Percentiles rank a stretch among this genome's conserved stretches.
Evolutionary conservation across 2,329 filamentous ascomycete species (phyloP).

Genomic region (Calonectria pteridis): DNA sequence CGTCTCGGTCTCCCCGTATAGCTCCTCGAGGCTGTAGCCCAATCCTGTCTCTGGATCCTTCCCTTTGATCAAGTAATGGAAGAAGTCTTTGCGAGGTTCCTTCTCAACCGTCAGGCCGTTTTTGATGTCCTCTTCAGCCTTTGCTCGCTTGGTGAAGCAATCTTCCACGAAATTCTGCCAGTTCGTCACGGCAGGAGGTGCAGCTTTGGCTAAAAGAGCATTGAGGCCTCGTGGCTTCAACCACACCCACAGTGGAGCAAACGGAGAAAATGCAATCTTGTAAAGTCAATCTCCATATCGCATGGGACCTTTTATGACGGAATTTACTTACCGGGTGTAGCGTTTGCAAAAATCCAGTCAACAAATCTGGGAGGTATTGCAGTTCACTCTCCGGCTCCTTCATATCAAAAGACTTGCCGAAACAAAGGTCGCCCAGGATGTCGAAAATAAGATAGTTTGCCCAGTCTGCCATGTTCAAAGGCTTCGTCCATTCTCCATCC

Average conservation of each 20-base stretch:
- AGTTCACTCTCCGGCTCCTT: constrained; percentile 32
- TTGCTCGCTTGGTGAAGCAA: constrained; percentile 33
- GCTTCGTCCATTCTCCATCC: constrained; percentile 6
- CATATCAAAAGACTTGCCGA: constrained; percentile 38
- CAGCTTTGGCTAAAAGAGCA: constrained; percentile 28
- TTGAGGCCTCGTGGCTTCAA: constrained; percentile 42
- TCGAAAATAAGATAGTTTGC: constrained; percentile 37
- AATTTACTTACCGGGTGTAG: constrained; percentile 27
- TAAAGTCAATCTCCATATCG: not conserved
- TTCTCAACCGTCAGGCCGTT: not conserved
- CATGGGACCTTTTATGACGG: not conserved
- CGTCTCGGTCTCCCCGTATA: constrained; percentile 42
- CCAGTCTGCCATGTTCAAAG: constrained; percentile 37
- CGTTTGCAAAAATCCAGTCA: constrained; percentile 28
- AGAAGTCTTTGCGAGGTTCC: constrained; percentile 40
- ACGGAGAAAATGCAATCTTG: constrained; percentile 39
- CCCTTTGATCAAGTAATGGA: constrained; percentile 37
- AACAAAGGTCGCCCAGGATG: constrained; percentile 38
- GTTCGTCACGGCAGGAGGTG: constrained; percentile 33
- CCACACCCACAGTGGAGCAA: constrained; percentile 39
- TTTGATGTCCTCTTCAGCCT: constrained; percentile 22
- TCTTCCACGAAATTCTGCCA: constrained; percentile 38
- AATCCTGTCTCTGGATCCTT: constrained; percentile 41
- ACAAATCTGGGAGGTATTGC: constrained; percentile 31
- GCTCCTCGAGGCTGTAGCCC: constrained; percentile 38